These are phyloP conservation scores for Biscogniauxia mediterranea DNA, from an alignment of 2,329 filamentous ascomycete genomes.

Conservation along the genomic window DNA sequence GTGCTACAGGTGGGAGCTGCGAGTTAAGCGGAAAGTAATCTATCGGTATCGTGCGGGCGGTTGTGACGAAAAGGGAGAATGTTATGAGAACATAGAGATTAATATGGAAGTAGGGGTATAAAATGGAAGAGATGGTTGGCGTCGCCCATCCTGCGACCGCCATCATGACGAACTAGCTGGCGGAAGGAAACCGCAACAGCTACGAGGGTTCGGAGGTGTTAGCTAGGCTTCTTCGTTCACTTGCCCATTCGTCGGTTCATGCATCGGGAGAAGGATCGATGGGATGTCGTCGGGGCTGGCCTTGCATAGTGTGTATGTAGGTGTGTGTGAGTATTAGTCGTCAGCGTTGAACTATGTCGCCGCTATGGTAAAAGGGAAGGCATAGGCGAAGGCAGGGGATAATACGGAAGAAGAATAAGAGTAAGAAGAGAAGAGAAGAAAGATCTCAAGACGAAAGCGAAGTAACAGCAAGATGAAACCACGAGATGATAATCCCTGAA, in stretches of 20 bases:
- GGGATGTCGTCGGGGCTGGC: background rate
- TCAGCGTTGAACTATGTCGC: background rate
- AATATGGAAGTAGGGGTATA: background rate
- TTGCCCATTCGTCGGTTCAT: background rate
- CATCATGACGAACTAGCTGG: background rate
- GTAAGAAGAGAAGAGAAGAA: background rate
- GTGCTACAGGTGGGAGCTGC: conserved; percentile 77
- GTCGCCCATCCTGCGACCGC: background rate
- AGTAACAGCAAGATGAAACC: background rate
- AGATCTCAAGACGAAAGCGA: background rate
- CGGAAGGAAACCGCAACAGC: background rate
- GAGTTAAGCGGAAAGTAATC: conserved; percentile 75
- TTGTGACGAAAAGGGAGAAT: conserved; percentile 25
- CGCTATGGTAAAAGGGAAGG: background rate
- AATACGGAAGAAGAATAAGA: background rate
- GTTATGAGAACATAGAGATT: background rate
- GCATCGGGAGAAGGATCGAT: background rate
- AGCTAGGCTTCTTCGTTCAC: background rate
- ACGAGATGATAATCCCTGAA: background rate
- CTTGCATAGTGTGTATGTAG: background rate
- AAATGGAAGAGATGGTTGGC: background rate
- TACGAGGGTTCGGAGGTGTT: background rate
- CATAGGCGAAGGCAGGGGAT: no score
- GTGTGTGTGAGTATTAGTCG: background rate
- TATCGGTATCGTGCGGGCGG: conserved; percentile 40